phyloP scores from a whole-genome alignment of 306 rosid species.

The Dalbergia oliveri region DNA sequence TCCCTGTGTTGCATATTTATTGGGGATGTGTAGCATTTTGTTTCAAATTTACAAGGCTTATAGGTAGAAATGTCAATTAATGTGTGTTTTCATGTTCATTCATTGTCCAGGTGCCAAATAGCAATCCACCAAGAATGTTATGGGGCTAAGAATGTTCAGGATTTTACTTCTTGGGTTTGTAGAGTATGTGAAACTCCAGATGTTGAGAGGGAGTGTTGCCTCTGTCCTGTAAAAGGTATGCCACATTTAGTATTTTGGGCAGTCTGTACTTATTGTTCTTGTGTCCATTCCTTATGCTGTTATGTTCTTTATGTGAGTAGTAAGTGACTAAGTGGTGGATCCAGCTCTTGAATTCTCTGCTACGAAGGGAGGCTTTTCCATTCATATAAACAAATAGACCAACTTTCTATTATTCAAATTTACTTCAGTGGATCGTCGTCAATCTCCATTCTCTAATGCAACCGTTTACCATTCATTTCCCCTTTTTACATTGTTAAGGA shows the following conservation, averaged over 20 bases:
- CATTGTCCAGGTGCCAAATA: constrained; percentile 83
- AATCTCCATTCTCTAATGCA: constrained; percentile 5
- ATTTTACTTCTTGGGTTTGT: constrained; percentile 99
- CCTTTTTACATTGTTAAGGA: constrained; percentile 21
- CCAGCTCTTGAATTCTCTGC: constrained; percentile 26
- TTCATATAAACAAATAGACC: constrained; percentile 20
- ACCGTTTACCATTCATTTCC: neutral
- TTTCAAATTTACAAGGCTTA: constrained; percentile 29
- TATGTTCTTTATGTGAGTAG: constrained; percentile 7
- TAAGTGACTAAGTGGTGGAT: constrained; percentile 4
- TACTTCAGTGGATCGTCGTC: constrained; percentile 21
- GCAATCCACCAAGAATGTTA: constrained; percentile 99
- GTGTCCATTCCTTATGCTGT: constrained; percentile 24
- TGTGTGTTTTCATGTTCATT: constrained; percentile 6
- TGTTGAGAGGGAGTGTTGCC: constrained; percentile 90
- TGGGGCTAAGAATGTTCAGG: constrained; percentile 82
- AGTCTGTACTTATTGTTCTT: constrained; percentile 27
- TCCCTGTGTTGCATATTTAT: constrained; percentile 20
- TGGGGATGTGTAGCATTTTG: constrained; percentile 13
- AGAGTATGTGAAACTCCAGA: constrained; percentile 94
- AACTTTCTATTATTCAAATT: constrained; percentile 26
- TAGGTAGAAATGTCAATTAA: constrained; percentile 3
- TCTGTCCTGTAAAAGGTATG: constrained; percentile 96
- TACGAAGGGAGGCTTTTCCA: constrained; percentile 25
- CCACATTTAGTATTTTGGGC: constrained; percentile 47